Evolutionary conservation across 805 yeast species (phyloP).

Genomic region (Cephaloascus fragrans): DNA sequence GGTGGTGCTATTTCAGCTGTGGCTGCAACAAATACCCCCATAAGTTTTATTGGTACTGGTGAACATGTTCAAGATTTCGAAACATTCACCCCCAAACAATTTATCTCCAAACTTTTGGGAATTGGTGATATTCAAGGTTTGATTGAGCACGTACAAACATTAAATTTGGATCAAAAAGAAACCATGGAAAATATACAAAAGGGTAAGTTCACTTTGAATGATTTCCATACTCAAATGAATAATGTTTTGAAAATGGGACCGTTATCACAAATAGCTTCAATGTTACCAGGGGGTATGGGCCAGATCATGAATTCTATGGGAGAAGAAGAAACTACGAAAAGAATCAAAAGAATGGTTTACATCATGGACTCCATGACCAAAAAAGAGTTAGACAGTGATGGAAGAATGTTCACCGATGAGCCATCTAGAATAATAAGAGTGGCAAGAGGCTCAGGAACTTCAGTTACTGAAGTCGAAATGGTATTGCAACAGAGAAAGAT

Average conservation of each 20-base stretch:
- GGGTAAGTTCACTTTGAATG: constrained; percentile 87
- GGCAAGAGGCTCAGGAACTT: constrained; percentile 90
- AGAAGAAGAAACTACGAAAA: constrained; percentile 82
- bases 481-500: constrained; percentile 82
- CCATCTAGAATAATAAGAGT: constrained; percentile 84
- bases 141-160: constrained; percentile 85
- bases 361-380: constrained; percentile 95
- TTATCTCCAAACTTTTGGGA: constrained; percentile 86
- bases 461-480: constrained; percentile 89
- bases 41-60: constrained; percentile 95
- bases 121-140: constrained; percentile 93
- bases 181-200: constrained; percentile 88
- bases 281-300: constrained; percentile 90
- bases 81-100: constrained; percentile 79
- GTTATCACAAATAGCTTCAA: constrained; percentile 81
- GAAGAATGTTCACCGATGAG: constrained; percentile 64
- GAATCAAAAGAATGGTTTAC: constrained; percentile 80
- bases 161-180: constrained; percentile 82
- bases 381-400: constrained; percentile 85
- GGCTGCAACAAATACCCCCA: constrained; percentile 93
- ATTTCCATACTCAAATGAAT: constrained; percentile 90
- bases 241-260: constrained; percentile 97
- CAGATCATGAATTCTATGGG: constrained; percentile 79
- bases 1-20: constrained; percentile 99
- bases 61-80: constrained; percentile 93